Evolutionary conservation across 805 yeast species (phyloP).

Genomic region (Teunomyces kruisii): DNA sequence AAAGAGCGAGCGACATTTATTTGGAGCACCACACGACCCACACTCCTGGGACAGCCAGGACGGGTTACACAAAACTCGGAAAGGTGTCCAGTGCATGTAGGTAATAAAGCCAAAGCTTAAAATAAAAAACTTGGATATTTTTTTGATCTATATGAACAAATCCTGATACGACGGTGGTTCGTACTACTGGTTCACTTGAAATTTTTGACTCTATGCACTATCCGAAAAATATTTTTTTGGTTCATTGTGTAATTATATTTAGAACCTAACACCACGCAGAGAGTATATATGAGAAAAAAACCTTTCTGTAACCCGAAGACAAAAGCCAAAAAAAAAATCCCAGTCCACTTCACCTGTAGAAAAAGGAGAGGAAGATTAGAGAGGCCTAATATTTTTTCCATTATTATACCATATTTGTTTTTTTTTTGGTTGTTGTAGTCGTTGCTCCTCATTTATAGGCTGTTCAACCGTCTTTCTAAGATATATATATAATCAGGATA

Average conservation of each 20-base stretch:
- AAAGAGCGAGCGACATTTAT: neutral
- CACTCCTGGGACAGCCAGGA: neutral
- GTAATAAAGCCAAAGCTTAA: neutral
- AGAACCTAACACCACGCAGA: constrained; percentile 2
- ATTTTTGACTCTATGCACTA: neutral
- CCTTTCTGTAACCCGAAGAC: neutral
- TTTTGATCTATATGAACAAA: neutral
- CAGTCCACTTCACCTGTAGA: neutral
- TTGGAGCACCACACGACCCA: neutral
- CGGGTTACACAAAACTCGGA: neutral
- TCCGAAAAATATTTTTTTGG: neutral
- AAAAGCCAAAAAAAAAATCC: constrained; percentile 1
- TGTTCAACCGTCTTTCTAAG: neutral
- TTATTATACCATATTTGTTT: neutral
- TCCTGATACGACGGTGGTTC: constrained; percentile 1
- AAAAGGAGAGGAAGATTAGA: constrained; percentile 4
- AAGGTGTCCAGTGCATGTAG: neutral
- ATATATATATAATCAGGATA: constrained; percentile 4
- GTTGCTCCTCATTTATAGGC: constrained; percentile 3
- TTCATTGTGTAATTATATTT: neutral
- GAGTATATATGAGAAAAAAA: neutral
- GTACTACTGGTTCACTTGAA: neutral
- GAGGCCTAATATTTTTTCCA: neutral
- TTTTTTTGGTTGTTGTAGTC: neutral
- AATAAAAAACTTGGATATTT: neutral